phyloP scores from a whole-genome alignment of 306 rosid genomes.

The Vicia faba region DNA sequence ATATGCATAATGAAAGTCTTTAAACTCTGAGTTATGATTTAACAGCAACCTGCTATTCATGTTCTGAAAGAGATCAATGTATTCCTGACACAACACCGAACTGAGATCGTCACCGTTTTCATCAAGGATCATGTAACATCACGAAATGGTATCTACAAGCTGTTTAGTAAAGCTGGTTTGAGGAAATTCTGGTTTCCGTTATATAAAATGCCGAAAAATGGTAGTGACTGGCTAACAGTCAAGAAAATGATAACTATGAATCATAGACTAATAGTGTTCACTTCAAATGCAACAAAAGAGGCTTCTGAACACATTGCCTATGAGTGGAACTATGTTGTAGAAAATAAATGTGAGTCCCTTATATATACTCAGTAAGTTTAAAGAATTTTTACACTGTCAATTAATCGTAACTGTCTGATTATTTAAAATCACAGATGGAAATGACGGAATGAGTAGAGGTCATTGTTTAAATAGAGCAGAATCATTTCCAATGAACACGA shows the following conservation, averaged over 20 bases:
- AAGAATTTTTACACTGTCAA: not conserved
- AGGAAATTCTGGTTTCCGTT: constrained; percentile 55
- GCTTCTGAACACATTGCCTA: constrained; percentile 62
- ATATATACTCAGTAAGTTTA: not conserved
- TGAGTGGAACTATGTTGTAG: constrained; percentile 51
- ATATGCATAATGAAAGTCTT: not conserved
- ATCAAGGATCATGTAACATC: constrained; percentile 76
- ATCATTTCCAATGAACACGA: constrained; percentile 61
- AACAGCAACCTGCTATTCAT: constrained; percentile 66
- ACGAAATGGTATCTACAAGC: constrained; percentile 58
- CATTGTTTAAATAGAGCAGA: constrained; percentile 63
- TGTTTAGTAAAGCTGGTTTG: constrained; percentile 57
- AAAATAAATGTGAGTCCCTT: constrained; percentile 55
- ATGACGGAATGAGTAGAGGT: constrained; percentile 55
- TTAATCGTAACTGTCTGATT: not conserved
- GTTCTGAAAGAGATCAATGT: constrained; percentile 51
- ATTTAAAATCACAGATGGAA: constrained; percentile 54
- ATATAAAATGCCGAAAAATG: constrained; percentile 60
- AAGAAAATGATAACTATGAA: constrained; percentile 58
- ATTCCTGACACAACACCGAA: constrained; percentile 51
- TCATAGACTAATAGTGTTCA: constrained; percentile 65
- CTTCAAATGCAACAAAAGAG: constrained; percentile 62
- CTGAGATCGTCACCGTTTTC: constrained; percentile 73
- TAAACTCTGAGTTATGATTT: constrained; percentile 19
- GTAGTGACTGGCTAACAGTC: constrained; percentile 66